Base-by-base conservation (phyloP, 805 yeast species). In the Teunomyces gatunensis region DNA sequence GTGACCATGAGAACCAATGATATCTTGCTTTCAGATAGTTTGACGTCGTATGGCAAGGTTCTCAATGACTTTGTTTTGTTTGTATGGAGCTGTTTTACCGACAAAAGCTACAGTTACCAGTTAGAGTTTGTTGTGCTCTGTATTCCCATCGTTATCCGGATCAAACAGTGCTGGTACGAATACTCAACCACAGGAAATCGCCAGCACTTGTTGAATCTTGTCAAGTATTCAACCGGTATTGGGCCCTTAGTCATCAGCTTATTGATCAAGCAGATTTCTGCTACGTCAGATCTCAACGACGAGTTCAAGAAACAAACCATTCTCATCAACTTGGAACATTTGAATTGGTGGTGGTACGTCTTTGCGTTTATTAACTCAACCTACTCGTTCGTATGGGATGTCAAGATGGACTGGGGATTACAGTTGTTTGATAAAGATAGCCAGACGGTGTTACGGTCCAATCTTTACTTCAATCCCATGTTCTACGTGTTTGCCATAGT, bases 321-420 rank as follows among this genome's bases (percentile, higher is more conserved):
- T 3, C 25, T 61, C 15, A 18, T 21, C 1, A 45, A 48, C 15
- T 50, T 71, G 13, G 51, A 57, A 11, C 15, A 6, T 2, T 56
- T 71, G 5, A 65, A 74, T 48, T 44, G 54, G 2, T 61, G 71
- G 57, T 79, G 83, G 84, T 73, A 71, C 46, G 35, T 73, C 2
- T 58, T 65, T 4, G 67, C 74, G 3, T 58, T 84, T 1, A 57
- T 87, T 35, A 89, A 87, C 61, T 86, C 98, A 0, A 57, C 80
- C 0, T 94, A 87, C 63, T 79, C 96, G 12, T 87, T 89, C 50
- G 69, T 81, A 47, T 94, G 99, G 99, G 99, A 94, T 64, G 65
- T 92, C 10, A 77, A 78, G 44, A 81, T 81, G 77, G 99, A 94
- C 69, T 94, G 99, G 99, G 81, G 83, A 39, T 73, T 89, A 42